A percentile compares a stretch with the other conserved stretches of the same genome.
These are phyloP conservation scores for Syzygium grande DNA, from an alignment of 345 rosid species.

Conservation along the genomic window DNA sequence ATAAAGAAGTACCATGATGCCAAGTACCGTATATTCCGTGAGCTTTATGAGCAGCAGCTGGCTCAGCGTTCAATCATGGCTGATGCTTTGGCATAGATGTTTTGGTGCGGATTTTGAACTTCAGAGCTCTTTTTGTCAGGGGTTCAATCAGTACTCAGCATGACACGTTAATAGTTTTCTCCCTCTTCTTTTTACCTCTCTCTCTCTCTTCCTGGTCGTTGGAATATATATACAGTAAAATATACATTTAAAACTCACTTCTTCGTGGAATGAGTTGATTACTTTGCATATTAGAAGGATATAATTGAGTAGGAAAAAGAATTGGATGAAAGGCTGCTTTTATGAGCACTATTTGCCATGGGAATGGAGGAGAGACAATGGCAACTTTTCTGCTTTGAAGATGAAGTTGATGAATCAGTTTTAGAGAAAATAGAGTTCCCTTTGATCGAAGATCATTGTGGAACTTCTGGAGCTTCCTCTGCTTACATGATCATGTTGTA, in stretches of 20 bases:
- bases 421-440: background rate
- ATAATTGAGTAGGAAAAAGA: background rate
- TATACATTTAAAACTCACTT: background rate
- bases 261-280: background rate
- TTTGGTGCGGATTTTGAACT: background rate
- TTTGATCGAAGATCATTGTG: background rate
- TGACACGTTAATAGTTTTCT: background rate
- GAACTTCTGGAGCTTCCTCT: background rate
- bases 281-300: background rate
- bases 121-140: background rate
- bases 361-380: background rate
- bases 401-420: background rate
- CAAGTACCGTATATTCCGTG: constrained; percentile 65
- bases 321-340: background rate
- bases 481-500: background rate
- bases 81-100: constrained; percentile 46
- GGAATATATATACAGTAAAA: background rate
- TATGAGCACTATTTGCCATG: background rate
- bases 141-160: background rate
- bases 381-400: background rate
- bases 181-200: background rate
- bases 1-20: constrained; percentile 91
- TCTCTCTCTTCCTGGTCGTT: background rate
- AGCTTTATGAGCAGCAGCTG: constrained; percentile 70
- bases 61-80: constrained; percentile 64